Evolutionary conservation across 2,329 filamentous ascomycete genomes (phyloP), one percentile per base, ranked within the genome.

Genomic region (Cercospora sp.): DNA sequence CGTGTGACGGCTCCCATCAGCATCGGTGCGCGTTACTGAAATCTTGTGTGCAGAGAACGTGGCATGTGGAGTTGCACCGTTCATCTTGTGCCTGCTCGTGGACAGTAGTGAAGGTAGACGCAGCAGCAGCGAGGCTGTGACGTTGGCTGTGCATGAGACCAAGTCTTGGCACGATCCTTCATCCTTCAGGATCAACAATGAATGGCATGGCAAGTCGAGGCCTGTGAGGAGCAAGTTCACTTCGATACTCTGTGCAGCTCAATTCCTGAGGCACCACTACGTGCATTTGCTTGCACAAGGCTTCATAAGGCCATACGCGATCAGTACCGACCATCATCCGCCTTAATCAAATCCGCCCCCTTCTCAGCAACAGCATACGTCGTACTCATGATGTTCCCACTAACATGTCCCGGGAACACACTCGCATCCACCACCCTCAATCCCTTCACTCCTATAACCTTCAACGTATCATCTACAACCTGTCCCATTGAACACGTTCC

Each of bases 301-400:
- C 16, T 42, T 42, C 16, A 42, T n/a, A 42, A 1, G 36, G 4
- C 16, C 5, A n/a, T 2, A 3, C 16, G 16, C 36, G 6, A 6
- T 63, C 30, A 63, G 18, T 65, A 71, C n/a, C 70, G 57, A n/a
- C 64, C 71, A 65, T 72, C 69, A 66, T 70, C 69, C 26, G 63
- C 75, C 67, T 75, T 74, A 12, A 80, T 68, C 30, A 79, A 64
- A 70, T 76, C 77, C 8, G 78, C 78, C 1, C 74, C 78, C 69
- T 79, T 79, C 72, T 80, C 78, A 12, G 76, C 78, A 48, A 80
- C 76, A 6, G 76, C 76, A 71, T 79, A 78, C 30, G 75, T 78
- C 18, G 74, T 66, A 1, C 75, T 71, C 69, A 77, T 74, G 18
- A 78, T 75, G 53, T 77, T 78, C 0, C 77, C 76, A 20, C 69